Percentiles rank a stretch among this genome's conserved stretches.
phyloP scores from a whole-genome alignment of 768 basidiomycete species.

The Rhodotorula kratochvilovae region DNA sequence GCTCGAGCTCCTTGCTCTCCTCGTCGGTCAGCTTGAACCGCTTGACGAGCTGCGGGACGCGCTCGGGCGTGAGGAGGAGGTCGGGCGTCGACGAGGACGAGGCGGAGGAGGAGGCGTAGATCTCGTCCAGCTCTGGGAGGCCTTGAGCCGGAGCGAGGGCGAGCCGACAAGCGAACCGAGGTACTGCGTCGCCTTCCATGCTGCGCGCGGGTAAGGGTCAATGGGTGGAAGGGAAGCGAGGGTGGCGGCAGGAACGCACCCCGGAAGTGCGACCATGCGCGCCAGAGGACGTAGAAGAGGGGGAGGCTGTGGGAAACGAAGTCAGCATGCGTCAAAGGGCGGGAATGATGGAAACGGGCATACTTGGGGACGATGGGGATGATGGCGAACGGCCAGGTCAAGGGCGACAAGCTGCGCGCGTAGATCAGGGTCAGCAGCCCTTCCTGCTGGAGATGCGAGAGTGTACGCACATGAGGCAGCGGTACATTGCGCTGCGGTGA shows the following conservation, averaged over 20 bases:
- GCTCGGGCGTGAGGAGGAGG: conserved; percentile 40
- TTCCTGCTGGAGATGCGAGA: background rate
- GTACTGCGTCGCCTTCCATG: conserved; percentile 46
- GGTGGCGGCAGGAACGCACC: background rate
- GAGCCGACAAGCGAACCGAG: conserved; percentile 44
- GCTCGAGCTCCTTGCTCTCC: conserved; percentile 47
- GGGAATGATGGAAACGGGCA: background rate
- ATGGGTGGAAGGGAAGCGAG: too few species aligned
- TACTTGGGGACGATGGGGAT: conserved; percentile 49
- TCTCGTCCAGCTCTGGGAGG: conserved; percentile 40
- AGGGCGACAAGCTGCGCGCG: conserved; percentile 39
- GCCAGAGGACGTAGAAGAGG: conserved; percentile 49
- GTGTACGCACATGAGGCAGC: conserved; percentile 23
- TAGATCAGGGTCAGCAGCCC: background rate
- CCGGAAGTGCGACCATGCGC: conserved; percentile 48
- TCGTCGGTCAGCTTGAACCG: conserved; percentile 43
- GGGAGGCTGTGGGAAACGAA: conserved; percentile 32
- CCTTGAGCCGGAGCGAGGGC: conserved; percentile 25
- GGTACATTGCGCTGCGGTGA: conserved; percentile 13
- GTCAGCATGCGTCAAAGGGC: background rate
- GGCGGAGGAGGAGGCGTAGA: conserved; percentile 38
- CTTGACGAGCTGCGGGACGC: conserved; percentile 42
- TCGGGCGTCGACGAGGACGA: background rate
- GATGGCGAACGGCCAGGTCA: conserved; percentile 48
- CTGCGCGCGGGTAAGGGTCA: conserved; percentile 3